Evolutionary conservation across 2,329 filamentous ascomycete species (phyloP).

Genomic region (Penicillium digitatum): DNA sequence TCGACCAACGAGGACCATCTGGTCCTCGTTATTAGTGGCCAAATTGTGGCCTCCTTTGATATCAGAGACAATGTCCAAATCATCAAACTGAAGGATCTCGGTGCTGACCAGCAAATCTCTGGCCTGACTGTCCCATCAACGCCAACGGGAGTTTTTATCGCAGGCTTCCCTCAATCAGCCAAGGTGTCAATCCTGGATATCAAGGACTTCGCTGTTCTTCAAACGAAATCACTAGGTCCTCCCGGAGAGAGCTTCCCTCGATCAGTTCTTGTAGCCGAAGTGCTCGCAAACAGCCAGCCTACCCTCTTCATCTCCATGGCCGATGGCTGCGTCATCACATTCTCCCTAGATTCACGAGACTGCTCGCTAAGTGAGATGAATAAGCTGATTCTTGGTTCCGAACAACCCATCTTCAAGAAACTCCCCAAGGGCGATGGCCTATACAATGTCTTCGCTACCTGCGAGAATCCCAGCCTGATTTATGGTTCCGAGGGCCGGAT

Average conservation of each 20-base stretch:
- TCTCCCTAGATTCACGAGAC: conserved; percentile 62
- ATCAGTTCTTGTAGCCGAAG: conserved; percentile 72
- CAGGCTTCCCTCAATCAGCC: conserved; percentile 85
- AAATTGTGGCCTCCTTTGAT: conserved; percentile 65
- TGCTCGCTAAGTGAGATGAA: conserved; percentile 68
- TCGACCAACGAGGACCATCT: conserved; percentile 68
- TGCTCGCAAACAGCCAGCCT: conserved; percentile 63
- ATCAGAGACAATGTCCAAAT: conserved; percentile 57
- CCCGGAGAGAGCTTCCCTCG: conserved; percentile 76
- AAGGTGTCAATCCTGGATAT: conserved; percentile 71
- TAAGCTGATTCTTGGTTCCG: conserved; percentile 78
- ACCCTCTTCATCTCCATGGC: conserved; percentile 88
- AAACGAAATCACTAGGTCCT: conserved; percentile 59
- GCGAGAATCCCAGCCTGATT: conserved; percentile 89
- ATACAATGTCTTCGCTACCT: conserved; percentile 84
- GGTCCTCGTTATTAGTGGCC: conserved; percentile 72
- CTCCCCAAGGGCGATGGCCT: conserved; percentile 65
- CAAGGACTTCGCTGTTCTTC: conserved; percentile 60
- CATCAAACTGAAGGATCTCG: conserved; percentile 58
- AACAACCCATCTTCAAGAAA: conserved; percentile 75
- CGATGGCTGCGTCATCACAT: conserved; percentile 85
- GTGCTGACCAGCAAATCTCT: conserved; percentile 71
- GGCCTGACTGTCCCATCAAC: conserved; percentile 72
- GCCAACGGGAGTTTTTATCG: conserved; percentile 64
- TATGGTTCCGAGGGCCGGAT: conserved; percentile 84